A percentile compares a stretch with the other conserved stretches of the same genome.
These are phyloP conservation scores for Wilhelminamyces savonicus DNA, from an alignment of 805 yeast species.

Conservation along the genomic window DNA sequence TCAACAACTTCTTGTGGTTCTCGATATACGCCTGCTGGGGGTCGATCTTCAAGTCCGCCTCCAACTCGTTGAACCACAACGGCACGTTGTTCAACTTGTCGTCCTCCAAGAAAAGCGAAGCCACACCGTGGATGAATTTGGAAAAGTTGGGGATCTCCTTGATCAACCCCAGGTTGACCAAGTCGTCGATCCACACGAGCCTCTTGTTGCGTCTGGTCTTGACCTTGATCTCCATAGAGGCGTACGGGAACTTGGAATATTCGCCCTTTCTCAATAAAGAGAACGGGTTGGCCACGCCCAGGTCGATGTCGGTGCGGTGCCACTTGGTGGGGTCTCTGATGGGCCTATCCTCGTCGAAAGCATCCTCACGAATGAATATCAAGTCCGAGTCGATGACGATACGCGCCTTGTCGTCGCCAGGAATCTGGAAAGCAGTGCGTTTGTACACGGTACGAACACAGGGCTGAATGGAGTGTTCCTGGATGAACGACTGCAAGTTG, in stretches of 20 bases:
- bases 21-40: constrained; percentile 77
- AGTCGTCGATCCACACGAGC: constrained; percentile 77
- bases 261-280: constrained; percentile 81
- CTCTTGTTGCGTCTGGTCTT: constrained; percentile 43
- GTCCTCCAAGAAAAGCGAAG: constrained; percentile 81
- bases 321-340: constrained; percentile 82
- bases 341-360: constrained; percentile 79
- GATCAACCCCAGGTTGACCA: constrained; percentile 66
- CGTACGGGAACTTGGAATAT: constrained; percentile 72
- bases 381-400: constrained; percentile 88
- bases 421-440: constrained; percentile 95
- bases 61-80: constrained; percentile 91
- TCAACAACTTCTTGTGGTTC: constrained; percentile 47
- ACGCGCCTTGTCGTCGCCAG: constrained; percentile 92
- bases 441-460: constrained; percentile 80
- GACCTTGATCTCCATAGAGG: constrained; percentile 82
- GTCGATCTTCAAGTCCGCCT: constrained; percentile 47
- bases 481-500: constrained; percentile 57
- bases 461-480: constrained; percentile 69
- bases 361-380: constrained; percentile 81
- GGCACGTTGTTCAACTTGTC: constrained; percentile 88
- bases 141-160: constrained; percentile 93
- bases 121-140: constrained; percentile 88
- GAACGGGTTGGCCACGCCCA: constrained; percentile 62
- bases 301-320: constrained; percentile 91